Evolutionary conservation across 2,329 filamentous ascomycete species (phyloP).

Genomic region (Arthrobotrys musiformis): DNA sequence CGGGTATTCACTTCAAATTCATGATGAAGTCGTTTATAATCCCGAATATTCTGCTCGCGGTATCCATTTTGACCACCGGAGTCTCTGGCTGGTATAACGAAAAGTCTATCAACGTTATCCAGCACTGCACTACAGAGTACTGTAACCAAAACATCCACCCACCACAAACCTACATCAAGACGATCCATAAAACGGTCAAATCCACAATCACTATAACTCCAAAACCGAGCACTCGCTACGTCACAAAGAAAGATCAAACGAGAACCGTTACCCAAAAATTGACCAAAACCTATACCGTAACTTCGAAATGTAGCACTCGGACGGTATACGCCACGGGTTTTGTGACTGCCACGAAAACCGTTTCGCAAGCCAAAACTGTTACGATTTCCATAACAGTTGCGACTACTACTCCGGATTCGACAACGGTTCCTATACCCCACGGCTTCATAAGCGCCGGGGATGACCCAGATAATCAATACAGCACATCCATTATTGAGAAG

Average conservation of each 20-base stretch:
- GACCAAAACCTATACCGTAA: slow-evolving; percentile 20
- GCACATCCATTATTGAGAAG: neutral
- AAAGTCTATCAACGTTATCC: slow-evolving; percentile 26
- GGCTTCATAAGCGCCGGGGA: slow-evolving; percentile 33
- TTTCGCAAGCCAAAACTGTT: neutral
- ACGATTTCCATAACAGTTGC: slow-evolving; percentile 9
- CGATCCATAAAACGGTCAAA: slow-evolving; percentile 16
- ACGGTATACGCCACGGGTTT: neutral
- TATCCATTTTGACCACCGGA: neutral
- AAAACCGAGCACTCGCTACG: slow-evolving; percentile 29
- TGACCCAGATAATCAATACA: slow-evolving; percentile 42
- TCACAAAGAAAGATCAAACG: slow-evolving; percentile 26
- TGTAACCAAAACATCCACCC: slow-evolving; percentile 2
- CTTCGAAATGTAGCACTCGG: slow-evolving; percentile 8
- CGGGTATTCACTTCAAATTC: neutral
- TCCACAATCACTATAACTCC: slow-evolving; percentile 4
- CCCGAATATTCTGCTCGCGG: neutral
- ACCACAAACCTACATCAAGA: slow-evolving; percentile 1
- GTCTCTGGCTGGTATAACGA: slow-evolving; percentile 20
- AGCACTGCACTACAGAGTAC: slow-evolving; percentile 27
- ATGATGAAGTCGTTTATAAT: slow-evolving; percentile 1
- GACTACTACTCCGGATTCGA: slow-evolving; percentile 16
- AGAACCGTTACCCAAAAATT: slow-evolving; percentile 4
- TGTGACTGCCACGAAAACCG: neutral
- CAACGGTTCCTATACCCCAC: neutral